Conservation (phyloP, 805 yeast species). For the Candida ortonii region DNA sequence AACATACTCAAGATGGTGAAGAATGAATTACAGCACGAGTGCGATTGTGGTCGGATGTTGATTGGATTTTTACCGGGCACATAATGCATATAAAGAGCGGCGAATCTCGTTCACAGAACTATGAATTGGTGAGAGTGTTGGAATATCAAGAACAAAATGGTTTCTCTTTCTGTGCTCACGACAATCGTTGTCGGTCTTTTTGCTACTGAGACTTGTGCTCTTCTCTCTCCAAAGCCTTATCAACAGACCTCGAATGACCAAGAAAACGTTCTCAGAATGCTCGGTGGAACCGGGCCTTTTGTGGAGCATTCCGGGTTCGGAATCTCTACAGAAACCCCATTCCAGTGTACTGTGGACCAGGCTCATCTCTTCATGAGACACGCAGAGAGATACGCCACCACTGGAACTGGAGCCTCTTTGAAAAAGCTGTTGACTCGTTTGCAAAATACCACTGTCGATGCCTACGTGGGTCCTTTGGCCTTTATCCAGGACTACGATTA, state of each 20-base stretch:
- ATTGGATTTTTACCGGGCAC: too few relatives aligned
- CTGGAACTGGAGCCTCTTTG: slow-evolving; percentile 14
- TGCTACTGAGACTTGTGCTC: too few relatives aligned
- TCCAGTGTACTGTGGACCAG: slow-evolving; percentile 49
- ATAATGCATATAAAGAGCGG: too few relatives aligned
- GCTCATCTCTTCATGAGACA: slow-evolving; percentile 52
- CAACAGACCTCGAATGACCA: slow-evolving; percentile 19
- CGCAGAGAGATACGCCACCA: slow-evolving; percentile 56
- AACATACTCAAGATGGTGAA: too few relatives aligned
- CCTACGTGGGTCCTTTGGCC: slow-evolving; percentile 41
- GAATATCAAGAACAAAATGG: too few relatives aligned
- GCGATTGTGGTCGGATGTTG: too few relatives aligned
- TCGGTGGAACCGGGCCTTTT: slow-evolving; percentile 55
- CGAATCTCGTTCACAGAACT: too few relatives aligned
- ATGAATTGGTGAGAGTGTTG: too few relatives aligned
- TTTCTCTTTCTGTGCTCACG: too few relatives aligned
- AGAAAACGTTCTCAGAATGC: slow-evolving; percentile 24
- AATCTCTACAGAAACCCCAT: slow-evolving; percentile 49
- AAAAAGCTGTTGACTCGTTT: slow-evolving; percentile 6
- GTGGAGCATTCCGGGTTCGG: slow-evolving; percentile 49
- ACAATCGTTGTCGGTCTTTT: too few relatives aligned
- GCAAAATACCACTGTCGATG: slow-evolving; percentile 10
- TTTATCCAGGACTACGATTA: slow-evolving; percentile 46
- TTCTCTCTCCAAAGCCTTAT: slow-evolving; percentile 1
- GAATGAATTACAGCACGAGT: too few relatives aligned